Evolutionary conservation across 805 yeast species (phyloP).

Genomic region (Suhomyces canberraensis): DNA sequence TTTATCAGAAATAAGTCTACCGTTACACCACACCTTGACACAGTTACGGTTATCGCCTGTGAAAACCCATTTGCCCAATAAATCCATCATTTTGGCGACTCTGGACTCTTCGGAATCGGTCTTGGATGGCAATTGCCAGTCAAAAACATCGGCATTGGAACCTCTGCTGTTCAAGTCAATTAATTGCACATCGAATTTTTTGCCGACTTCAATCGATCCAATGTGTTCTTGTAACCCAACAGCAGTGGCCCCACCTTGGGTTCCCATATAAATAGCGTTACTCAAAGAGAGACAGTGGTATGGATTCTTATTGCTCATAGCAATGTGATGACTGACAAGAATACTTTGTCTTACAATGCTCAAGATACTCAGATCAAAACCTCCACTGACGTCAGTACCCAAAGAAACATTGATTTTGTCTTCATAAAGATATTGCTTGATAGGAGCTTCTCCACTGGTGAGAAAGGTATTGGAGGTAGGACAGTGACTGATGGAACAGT

Average conservation of each 20-base stretch:
- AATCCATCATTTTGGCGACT: constrained; percentile 40
- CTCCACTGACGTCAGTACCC: constrained; percentile 45
- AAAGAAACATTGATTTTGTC: constrained; percentile 71
- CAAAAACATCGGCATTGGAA: constrained; percentile 72
- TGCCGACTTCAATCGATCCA: constrained; percentile 76
- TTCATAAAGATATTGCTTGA: constrained; percentile 59
- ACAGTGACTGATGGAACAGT: constrained; percentile 84
- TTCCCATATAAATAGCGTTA: constrained; percentile 78
- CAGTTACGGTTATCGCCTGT: constrained; percentile 93
- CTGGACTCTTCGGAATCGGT: constrained; percentile 12
- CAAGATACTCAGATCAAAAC: constrained; percentile 39
- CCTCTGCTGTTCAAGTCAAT: constrained; percentile 54
- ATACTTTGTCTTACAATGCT: constrained; percentile 32
- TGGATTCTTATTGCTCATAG: constrained; percentile 28
- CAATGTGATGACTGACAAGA: constrained; percentile 39
- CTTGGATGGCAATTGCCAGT: constrained; percentile 57
- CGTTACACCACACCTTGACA: constrained; percentile 76
- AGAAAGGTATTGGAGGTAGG: constrained; percentile 88
- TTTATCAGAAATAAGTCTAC: constrained; percentile 56
- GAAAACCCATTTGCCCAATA: constrained; percentile 87
- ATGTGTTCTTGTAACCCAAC: constrained; percentile 52
- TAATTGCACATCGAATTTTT: constrained; percentile 79
- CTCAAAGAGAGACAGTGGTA: constrained; percentile 52
- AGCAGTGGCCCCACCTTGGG: constrained; percentile 86
- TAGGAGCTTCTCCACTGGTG: constrained; percentile 87